Evolutionary conservation across 2,329 filamentous ascomycete genomes (phyloP), one percentile per base, ranked within the genome.

Genomic region (Fusarium metavorans): DNA sequence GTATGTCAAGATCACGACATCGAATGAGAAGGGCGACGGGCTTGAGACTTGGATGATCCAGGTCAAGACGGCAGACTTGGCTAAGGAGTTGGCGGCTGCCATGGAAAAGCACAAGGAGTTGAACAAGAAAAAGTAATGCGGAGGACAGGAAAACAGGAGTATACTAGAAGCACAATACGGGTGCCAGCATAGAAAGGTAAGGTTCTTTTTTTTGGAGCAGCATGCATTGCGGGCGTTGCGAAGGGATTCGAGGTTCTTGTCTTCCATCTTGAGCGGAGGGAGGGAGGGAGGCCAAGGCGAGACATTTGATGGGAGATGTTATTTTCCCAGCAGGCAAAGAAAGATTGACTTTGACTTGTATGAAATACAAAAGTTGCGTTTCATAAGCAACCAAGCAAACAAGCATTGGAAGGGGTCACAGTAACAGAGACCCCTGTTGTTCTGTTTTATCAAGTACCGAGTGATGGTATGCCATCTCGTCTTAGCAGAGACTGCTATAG

Each of bases 11-110:
- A 76, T 92, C 67, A 85, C 86, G 13, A 87, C 89, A 6, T 87
- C 90, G 1, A 88, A 87, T 66, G 89, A 91, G 60, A 85, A 86
- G 59, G 91, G 91, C 18, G 86, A 86, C 54, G 87, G 87, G 1
- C 82, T 93, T 32, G 92, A 93, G 82, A 91, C 90, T 6, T 95
- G 92, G 92, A 88, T 92, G 80, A 82, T 95, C 18, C 91, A 92
- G 80, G 90, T 94, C 57, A 94, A 93, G 85, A 92, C 91, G 4
- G 85, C 87, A 72, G 87, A 89, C 39, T 77, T 91, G 48, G 88
- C 92, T 14, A 84, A 86, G 76, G 84, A 85, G 58, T 81, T 94
- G 45, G 87, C 88, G 1, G 81, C 81, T 18, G 84, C 83, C 3
- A 71, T 91, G 78, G 88, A 91, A 81, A 83, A 85, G 72, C 81